Evolutionary conservation across 1,284 basidiomycete species (phyloP), one percentile per base, ranked within the genome.

Genomic region (Moesziomyces aphidis): DNA sequence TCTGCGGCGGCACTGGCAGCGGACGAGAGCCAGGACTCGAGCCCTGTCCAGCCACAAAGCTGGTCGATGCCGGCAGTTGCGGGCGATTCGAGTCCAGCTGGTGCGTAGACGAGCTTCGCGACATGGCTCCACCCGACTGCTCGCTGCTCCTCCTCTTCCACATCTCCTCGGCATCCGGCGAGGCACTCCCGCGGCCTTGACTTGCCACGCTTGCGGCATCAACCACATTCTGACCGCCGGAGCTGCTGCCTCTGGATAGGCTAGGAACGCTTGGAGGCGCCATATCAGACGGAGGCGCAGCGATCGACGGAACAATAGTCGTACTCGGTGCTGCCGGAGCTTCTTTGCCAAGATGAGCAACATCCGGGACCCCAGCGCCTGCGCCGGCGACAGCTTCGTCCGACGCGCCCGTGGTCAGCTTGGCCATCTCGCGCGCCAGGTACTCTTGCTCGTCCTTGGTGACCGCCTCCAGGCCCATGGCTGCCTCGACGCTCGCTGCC

Each of bases 371-470:
- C 13, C 17, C 36, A 36, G 46, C 24, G 36, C 36, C 36, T 5
- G 36, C 13, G 36, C 36, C 36, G 17, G 50, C 15, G 26, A 28
- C 26, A 13, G 53, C 21, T 13, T 67, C 61, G 6, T 53, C 53
- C 3, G 61, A 23, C 23, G 43, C 70, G 15, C 47, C 54, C 13
- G 60, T 50, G 5, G 73, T 75, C 49, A 80, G 54, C 59, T 73
- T 77, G 36, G 66, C 76, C 78, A 81, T 79, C 65, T 81, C 78
- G 11, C 77, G 44, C 15, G 71, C 77, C 19, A 80, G 44, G 59
- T 78, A 73, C 39, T 79, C 79, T 42, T 78, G 54, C 47, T 81
- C 78, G 26, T 71, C 69, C 61, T 77, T 74, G 28, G 50, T 60
- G 8, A 64, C 55, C 28, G 48, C 44, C 17, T 11, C 17, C 2